Evolutionary conservation across 306 rosid species (phyloP).

Genomic region (Rosa rugosa): DNA sequence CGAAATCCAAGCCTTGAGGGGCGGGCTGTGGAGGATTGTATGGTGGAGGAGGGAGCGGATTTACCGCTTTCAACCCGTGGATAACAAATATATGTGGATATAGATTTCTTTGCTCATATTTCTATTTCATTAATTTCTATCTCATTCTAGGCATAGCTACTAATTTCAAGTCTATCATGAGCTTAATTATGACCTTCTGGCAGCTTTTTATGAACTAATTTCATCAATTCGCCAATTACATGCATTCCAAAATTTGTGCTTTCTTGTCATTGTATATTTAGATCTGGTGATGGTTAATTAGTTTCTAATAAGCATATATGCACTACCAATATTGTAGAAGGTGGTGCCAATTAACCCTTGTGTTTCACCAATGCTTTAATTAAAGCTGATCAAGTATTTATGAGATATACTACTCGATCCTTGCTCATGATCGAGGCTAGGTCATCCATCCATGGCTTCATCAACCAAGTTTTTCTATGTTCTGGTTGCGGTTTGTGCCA

Average conservation of each 20-base stretch:
- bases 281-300: neutral
- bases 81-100: neutral
- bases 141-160: neutral
- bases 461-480: neutral
- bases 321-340: neutral
- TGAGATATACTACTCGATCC: neutral
- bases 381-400: neutral
- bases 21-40: neutral
- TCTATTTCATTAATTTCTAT: neutral
- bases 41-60: neutral
- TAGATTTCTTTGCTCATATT: neutral
- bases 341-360: neutral
- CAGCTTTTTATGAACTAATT: neutral
- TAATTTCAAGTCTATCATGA: neutral
- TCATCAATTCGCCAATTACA: neutral
- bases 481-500: neutral
- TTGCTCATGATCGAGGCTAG: neutral
- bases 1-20: constrained; percentile 1
- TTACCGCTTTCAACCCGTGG: neutral
- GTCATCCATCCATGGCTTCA: neutral
- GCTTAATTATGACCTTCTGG: neutral
- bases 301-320: neutral
- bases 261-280: neutral
- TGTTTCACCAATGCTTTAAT: neutral
- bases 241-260: neutral